Evolutionary conservation across 169 alveolate genomes (phyloP).

Genomic region (Plasmodium ovale): DNA sequence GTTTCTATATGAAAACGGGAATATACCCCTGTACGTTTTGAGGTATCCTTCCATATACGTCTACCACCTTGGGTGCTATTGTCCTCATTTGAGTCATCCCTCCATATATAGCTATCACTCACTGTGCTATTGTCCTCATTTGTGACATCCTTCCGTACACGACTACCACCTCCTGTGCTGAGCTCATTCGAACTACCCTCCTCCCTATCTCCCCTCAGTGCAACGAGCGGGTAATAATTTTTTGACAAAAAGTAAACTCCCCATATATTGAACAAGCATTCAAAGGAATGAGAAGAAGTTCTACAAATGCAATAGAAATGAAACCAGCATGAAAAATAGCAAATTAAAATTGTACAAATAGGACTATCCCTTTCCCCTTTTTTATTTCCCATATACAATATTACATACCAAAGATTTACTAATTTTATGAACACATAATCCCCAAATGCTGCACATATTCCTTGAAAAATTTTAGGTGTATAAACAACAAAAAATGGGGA

Average conservation of each 20-base stretch:
- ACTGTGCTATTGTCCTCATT: too few relatives aligned
- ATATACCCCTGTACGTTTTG: too few relatives aligned
- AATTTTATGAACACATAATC: constrained; percentile 78
- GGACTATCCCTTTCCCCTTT: neutral
- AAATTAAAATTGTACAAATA: constrained; percentile 23
- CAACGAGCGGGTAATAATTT: constrained; percentile 71
- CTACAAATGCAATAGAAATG: constrained; percentile 75
- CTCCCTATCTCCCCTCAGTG: too few relatives aligned
- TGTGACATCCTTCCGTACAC: too few relatives aligned
- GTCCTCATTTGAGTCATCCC: too few relatives aligned
- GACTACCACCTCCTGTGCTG: too few relatives aligned
- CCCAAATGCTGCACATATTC: constrained; percentile 79
- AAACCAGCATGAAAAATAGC: constrained; percentile 74
- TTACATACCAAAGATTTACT: constrained; percentile 57
- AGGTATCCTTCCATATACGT: too few relatives aligned
- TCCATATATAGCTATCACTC: too few relatives aligned
- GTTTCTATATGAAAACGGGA: too few relatives aligned
- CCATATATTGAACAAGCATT: constrained; percentile 74
- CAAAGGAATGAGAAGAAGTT: constrained; percentile 75
- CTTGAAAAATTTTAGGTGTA: constrained; percentile 81
- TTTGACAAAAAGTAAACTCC: constrained; percentile 66
- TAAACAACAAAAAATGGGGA: constrained; percentile 50
- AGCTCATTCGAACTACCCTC: too few relatives aligned
- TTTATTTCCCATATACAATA: neutral
- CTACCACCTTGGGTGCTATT: too few relatives aligned